Evolutionary conservation across 176 grass and related monocot species (phyloP).

Genomic region (Ananas comosus): DNA sequence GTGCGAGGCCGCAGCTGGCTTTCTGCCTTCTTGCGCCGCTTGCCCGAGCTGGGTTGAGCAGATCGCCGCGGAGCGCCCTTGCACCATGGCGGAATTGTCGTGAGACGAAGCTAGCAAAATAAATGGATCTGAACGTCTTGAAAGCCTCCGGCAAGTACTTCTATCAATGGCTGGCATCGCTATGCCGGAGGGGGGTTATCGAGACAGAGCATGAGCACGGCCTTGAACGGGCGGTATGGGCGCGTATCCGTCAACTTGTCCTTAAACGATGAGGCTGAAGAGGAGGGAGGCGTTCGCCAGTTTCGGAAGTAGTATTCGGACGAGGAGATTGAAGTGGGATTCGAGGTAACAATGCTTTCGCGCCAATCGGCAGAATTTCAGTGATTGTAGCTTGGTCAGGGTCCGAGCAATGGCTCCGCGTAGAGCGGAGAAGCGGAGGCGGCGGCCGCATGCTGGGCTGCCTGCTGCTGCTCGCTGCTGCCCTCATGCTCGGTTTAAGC

Average conservation of each 20-base stretch:
- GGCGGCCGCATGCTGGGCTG: conserved; percentile 18
- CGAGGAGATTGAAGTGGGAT: conserved; percentile 35
- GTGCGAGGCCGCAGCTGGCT: conserved; percentile 38
- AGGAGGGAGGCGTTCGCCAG: conserved; percentile 58
- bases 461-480: too few relatives aligned
- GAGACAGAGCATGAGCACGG: conserved; percentile 43
- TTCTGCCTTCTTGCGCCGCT: conserved; percentile 54
- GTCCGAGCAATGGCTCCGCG: conserved; percentile 74
- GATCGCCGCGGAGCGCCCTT: conserved; percentile 30
- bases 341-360: conserved; percentile 19
- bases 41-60: conserved; percentile 47
- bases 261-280: conserved; percentile 59
- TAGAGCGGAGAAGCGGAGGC: conserved; percentile 60
- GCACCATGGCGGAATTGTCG: conserved; percentile 40
- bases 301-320: conserved; percentile 65
- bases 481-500: conserved; percentile 18
- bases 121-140: conserved; percentile 39
- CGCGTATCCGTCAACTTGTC: conserved; percentile 77
- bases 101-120: conserved; percentile 40
- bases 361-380: conserved; percentile 35
- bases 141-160: conserved; percentile 38
- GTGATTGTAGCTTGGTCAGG: conserved; percentile 60
- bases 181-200: background rate
- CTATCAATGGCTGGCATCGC: conserved; percentile 22
- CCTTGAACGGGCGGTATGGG: conserved; percentile 69